Evolutionary conservation across 805 yeast genomes (phyloP).

Genomic region (Kluyveromyces wickerhamii): DNA sequence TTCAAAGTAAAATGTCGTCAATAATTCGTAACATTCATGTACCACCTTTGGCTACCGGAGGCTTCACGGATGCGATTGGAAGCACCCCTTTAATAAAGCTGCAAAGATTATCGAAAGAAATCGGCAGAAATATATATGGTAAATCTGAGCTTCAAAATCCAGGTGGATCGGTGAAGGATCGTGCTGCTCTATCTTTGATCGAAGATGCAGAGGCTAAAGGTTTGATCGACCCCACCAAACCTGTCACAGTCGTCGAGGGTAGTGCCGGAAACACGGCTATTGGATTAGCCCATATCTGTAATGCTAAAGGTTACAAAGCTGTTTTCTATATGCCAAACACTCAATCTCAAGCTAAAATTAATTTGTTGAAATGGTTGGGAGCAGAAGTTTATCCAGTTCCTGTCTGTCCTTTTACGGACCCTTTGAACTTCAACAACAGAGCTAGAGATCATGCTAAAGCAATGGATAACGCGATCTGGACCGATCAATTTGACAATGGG

Average conservation of each 20-base stretch:
- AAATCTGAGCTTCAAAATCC: constrained; percentile 93
- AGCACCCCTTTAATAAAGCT: constrained; percentile 77
- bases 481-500: constrained; percentile 83
- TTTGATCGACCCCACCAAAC: constrained; percentile 48
- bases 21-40: constrained; percentile 9
- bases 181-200: constrained; percentile 75
- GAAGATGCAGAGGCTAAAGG: constrained; percentile 72
- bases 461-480: constrained; percentile 79
- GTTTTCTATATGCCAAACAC: constrained; percentile 89
- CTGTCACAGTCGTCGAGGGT: constrained; percentile 82
- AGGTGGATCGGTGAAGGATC: constrained; percentile 86
- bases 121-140: constrained; percentile 72
- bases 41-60: constrained; percentile 59
- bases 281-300: constrained; percentile 75
- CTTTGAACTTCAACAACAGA: constrained; percentile 79
- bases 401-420: constrained; percentile 74
- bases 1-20: not conserved
- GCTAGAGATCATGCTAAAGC: constrained; percentile 78
- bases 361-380: constrained; percentile 65
- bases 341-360: constrained; percentile 73
- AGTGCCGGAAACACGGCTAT: constrained; percentile 97
- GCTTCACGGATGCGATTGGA: constrained; percentile 82
- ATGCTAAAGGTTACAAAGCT: constrained; percentile 76
- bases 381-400: constrained; percentile 88
- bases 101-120: constrained; percentile 44